A percentile compares a stretch with the other conserved stretches of the same genome.
phyloP scores from a whole-genome alignment of 805 yeast genomes.

The Pichia heedii region DNA sequence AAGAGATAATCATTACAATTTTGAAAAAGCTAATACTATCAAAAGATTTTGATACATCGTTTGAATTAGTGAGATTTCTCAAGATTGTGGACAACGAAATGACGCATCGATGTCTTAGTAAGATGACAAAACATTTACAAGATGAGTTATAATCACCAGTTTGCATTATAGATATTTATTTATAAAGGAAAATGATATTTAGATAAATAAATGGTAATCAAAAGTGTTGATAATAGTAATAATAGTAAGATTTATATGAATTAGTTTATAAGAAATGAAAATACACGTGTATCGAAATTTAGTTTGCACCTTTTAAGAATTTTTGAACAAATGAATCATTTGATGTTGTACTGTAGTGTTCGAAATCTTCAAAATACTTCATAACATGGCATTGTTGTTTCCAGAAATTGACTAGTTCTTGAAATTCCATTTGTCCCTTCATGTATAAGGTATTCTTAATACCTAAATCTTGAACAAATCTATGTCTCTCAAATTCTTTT shows the following conservation, averaged over 20 bases:
- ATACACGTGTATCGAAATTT: background rate
- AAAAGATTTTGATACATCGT: constrained; percentile 44
- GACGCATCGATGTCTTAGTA: constrained; percentile 30
- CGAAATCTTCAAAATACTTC: constrained; percentile 69
- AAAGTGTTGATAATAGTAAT: no score
- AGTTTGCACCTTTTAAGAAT: constrained; percentile 55
- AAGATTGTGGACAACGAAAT: constrained; percentile 35
- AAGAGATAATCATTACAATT: constrained; percentile 33
- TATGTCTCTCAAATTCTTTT: constrained; percentile 81
- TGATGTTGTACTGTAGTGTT: constrained; percentile 43
- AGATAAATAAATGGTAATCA: constrained; percentile 1
- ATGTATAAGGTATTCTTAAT: constrained; percentile 61
- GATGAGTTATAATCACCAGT: background rate
- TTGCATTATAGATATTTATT: background rate
- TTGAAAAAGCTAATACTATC: constrained; percentile 33
- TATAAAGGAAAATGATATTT: constrained; percentile 3
- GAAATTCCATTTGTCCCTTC: constrained; percentile 88
- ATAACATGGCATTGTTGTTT: constrained; percentile 79
- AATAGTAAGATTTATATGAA: no score
- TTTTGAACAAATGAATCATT: constrained; percentile 60
- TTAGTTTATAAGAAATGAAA: background rate
- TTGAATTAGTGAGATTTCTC: constrained; percentile 45
- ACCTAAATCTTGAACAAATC: constrained; percentile 60
- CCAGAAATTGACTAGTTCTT: constrained; percentile 83
- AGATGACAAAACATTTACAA: constrained; percentile 12